A percentile compares a stretch with the other conserved stretches of the same genome.
phyloP scores from a whole-genome alignment of 495 filamentous ascomycete genomes.

The Tetracladium setigerum region DNA sequence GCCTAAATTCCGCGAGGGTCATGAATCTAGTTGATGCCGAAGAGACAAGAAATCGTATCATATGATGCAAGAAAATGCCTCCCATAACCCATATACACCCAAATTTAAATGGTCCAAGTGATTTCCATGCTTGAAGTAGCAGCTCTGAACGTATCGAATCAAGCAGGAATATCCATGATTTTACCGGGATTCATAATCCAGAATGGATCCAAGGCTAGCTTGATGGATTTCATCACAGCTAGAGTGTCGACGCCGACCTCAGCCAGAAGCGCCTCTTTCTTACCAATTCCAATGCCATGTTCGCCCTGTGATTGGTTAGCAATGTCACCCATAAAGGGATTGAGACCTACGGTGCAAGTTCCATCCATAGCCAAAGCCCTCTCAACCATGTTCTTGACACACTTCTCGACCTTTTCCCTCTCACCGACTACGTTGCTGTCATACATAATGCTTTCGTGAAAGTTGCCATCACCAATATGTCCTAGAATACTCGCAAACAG shows the following conservation, averaged over 20 bases:
- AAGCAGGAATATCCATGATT: conserved; percentile 59
- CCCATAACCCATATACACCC: no score
- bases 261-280: conserved; percentile 70
- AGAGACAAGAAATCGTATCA: no score
- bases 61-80: no score
- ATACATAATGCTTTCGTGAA: conserved; percentile 86
- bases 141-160: not conserved
- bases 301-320: conserved; percentile 47
- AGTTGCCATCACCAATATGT: conserved; percentile 87
- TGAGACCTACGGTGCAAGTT: conserved; percentile 61
- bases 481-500: conserved; percentile 76
- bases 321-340: not conserved
- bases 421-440: conserved; percentile 59
- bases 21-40: no score
- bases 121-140: not conserved
- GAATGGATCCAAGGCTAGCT: conserved; percentile 73
- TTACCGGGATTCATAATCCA: conserved; percentile 94
- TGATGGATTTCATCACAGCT: conserved; percentile 79
- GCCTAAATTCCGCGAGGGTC: no score
- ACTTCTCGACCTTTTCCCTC: conserved; percentile 62
- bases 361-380: conserved; percentile 88
- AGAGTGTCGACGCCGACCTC: conserved; percentile 81
- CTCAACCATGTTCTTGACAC: conserved; percentile 83
- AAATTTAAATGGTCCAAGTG: not conserved
- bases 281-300: conserved; percentile 83